A percentile compares a stretch with the other conserved stretches of the same genome.
These are phyloP conservation scores for Rhodamnia rubescens DNA, from an alignment of 345 rosid species.

Conservation along the genomic window DNA sequence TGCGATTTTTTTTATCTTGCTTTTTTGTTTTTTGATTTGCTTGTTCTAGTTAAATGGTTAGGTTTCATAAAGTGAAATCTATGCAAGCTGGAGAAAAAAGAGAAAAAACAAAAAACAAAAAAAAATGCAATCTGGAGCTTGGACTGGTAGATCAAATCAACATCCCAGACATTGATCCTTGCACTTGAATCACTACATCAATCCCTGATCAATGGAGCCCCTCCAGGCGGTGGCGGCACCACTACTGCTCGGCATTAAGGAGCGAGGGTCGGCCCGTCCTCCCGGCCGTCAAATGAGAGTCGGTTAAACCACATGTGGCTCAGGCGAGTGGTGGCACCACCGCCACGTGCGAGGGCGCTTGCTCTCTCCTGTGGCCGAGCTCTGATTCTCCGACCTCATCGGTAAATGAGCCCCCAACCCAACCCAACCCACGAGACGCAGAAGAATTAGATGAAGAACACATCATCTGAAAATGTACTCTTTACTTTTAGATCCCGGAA, in stretches of 20 bases:
- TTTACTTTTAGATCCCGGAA: background rate
- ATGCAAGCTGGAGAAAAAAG: too few species aligned
- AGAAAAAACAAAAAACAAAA: too few species aligned
- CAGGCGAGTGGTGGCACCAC: background rate
- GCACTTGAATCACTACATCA: background rate
- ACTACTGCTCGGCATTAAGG: background rate
- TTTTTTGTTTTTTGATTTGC: too few species aligned
- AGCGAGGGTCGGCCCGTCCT: too few species aligned
- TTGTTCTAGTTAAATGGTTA: too few species aligned
- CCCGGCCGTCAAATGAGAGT: too few species aligned
- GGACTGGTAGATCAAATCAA: background rate
- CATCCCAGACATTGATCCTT: background rate
- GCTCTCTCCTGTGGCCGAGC: background rate
- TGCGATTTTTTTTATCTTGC: too few species aligned
- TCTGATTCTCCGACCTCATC: background rate
- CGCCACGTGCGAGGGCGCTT: background rate
- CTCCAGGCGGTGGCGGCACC: background rate
- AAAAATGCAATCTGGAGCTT: background rate
- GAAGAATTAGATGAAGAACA: background rate
- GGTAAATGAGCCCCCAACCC: background rate
- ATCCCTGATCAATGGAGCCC: background rate
- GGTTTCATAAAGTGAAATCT: too few species aligned
- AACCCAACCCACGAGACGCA: background rate
- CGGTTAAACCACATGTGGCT: too few species aligned
- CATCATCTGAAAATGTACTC: background rate